phyloP scores from a whole-genome alignment of 345 rosid species.

The Rhizophora mangle region DNA sequence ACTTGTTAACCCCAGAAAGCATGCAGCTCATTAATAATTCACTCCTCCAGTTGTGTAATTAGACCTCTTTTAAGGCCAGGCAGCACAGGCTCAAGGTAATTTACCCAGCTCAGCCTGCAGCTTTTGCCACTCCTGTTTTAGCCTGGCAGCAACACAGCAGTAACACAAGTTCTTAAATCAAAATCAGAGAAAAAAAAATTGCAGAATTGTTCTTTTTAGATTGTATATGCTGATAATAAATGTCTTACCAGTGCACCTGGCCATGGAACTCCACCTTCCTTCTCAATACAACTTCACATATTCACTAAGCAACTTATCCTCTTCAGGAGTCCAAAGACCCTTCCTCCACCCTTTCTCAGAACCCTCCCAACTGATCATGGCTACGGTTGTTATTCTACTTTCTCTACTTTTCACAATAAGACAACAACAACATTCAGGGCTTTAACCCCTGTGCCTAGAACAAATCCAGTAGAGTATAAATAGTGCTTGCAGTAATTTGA shows the following conservation, averaged over 20 bases:
- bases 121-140: slow-evolving; percentile 1
- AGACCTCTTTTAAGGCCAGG: not conserved
- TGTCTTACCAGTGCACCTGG: too few relatives aligned
- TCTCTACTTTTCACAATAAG: not conserved
- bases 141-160: too few relatives aligned
- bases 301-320: slow-evolving; percentile 61
- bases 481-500: too few relatives aligned
- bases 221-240: too few relatives aligned
- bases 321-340: slow-evolving; percentile 63
- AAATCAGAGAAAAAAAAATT: too few relatives aligned
- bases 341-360: slow-evolving; percentile 59
- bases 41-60: not conserved
- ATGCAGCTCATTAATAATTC: not conserved
- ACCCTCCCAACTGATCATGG: slow-evolving; percentile 49
- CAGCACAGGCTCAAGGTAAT: not conserved
- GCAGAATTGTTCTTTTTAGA: too few relatives aligned
- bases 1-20: not conserved
- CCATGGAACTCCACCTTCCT: slow-evolving; percentile 55
- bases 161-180: too few relatives aligned
- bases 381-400: slow-evolving; percentile 9
- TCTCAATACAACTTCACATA: slow-evolving; percentile 61
- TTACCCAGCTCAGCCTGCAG: not conserved
- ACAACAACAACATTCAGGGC: not conserved
- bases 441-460: too few relatives aligned
- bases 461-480: too few relatives aligned